Percentiles rank a stretch among this genome's conserved stretches.
Conservation (phyloP, 164 flowering plant genomes). For the Piper betle region DNA sequence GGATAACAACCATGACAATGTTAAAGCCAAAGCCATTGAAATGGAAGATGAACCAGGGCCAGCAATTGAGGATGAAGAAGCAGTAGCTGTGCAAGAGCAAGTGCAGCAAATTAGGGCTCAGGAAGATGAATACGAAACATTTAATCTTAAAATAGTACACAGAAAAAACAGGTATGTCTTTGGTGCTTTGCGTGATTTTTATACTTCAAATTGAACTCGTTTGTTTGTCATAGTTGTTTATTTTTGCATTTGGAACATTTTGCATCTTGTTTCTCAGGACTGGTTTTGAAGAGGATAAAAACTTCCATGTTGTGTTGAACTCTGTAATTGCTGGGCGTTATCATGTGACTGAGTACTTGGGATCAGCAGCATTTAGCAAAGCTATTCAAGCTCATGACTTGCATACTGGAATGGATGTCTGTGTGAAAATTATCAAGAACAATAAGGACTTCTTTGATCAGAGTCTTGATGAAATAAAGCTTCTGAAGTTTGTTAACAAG, state of each 20-base stretch:
- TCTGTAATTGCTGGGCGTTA: conserved; percentile 97
- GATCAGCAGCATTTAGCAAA: conserved; percentile 99
- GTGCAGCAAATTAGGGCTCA: conserved; percentile 90
- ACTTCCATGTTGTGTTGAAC: conserved; percentile 88
- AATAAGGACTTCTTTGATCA: conserved; percentile 99
- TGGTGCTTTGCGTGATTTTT: background rate
- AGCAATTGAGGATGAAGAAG: conserved; percentile 87
- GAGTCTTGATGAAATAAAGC: conserved; percentile 99
- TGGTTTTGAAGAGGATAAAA: conserved; percentile 99
- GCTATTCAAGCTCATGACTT: conserved; percentile 99
- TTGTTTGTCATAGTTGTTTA: background rate
- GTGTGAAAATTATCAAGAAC: conserved; percentile 95
- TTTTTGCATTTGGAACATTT: background rate
- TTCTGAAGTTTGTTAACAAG: conserved; percentile 92
- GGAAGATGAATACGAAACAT: conserved; percentile 97
- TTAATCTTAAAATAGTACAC: conserved; percentile 86
- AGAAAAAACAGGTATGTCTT: conserved; percentile 81
- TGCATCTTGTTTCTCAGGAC: conserved; percentile 44
- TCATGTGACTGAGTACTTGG: conserved; percentile 98
- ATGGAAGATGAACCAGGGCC: conserved; percentile 57
- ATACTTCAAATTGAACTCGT: background rate
- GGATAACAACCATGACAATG: conserved; percentile 29
- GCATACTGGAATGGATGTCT: conserved; percentile 98
- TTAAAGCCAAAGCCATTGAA: conserved; percentile 29
- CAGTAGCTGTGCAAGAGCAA: conserved; percentile 96